Evolutionary conservation across 164 flowering plant genomes (phyloP).

Genomic region (Chimonanthus salicifolius): DNA sequence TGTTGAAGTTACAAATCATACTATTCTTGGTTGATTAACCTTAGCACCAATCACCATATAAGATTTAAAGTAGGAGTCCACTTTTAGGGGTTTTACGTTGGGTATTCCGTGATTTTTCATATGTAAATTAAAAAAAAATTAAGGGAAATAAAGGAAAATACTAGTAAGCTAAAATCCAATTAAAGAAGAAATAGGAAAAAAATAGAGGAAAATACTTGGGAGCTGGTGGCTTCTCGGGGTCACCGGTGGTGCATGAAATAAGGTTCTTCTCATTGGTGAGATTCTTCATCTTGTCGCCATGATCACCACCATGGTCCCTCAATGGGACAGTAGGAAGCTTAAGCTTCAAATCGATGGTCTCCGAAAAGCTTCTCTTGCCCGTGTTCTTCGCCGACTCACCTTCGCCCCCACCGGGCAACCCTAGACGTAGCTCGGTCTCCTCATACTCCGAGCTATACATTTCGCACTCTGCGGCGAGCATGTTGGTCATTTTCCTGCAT

Average conservation of each 20-base stretch:
- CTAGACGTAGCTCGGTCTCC: slow-evolving; percentile 6
- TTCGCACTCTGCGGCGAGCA: not conserved
- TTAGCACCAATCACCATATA: not conserved
- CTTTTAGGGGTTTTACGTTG: too few species aligned
- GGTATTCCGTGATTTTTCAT: too few species aligned
- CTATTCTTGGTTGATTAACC: not conserved
- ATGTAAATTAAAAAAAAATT: not conserved
- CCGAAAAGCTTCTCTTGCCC: slow-evolving; percentile 54
- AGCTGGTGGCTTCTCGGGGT: slow-evolving; percentile 19
- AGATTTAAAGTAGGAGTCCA: too few species aligned
- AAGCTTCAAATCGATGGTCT: slow-evolving; percentile 77
- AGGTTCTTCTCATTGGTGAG: slow-evolving; percentile 12
- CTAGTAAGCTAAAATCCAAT: not conserved
- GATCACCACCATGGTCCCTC: slow-evolving; percentile 6
- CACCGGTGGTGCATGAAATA: not conserved
- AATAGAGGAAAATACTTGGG: slow-evolving; percentile 5
- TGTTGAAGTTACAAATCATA: too few species aligned
- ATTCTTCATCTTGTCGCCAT: slow-evolving; percentile 7
- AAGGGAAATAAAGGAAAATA: not conserved
- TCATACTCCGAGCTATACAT: not conserved
- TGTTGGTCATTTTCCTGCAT: not conserved
- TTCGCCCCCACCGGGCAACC: slow-evolving; percentile 9
- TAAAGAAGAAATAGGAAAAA: not conserved
- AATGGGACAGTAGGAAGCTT: slow-evolving; percentile 31
- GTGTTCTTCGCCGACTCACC: slow-evolving; percentile 20